Evolutionary conservation across 352 stramenopile genomes (phyloP), one percentile per base, ranked within the genome.

Genomic region (Plasmopara viticola): DNA sequence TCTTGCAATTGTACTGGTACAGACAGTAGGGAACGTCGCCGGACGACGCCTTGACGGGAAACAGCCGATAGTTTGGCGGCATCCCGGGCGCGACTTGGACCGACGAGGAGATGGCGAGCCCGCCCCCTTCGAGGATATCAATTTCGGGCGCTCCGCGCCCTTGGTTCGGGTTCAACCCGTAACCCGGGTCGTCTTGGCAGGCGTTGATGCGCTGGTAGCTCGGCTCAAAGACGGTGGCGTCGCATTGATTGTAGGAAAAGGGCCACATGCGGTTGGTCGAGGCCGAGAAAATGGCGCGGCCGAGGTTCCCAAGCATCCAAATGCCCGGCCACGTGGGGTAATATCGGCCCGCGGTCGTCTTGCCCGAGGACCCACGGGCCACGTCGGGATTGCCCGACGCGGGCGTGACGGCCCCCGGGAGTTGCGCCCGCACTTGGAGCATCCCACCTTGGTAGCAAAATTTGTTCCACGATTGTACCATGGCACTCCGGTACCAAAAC

Each of bases 381-480:
- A 77, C 20, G 17, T 84, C 69, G 1, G 73, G 73, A 35, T 84
- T 84, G 0, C 66, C 68, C 0, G 68, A 76, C 2, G 62, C 50
- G 1, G 31, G 79, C 42, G 78, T 70, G 1, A 86, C 62, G 15
- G 89, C 84, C 5, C 89, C 93, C 1, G 91, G 93, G 4, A 98
- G 68, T 47, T 95, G 87, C 8, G 89, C 83, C 15, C 79, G 65
- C 4, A 97, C 73, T 60, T 97, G 88, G n/a, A 97, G 65, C 47
- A 97, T 80, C 9, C 92, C 92, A 5, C 90, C 92, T 39, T 95
- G 94, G 56, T 97, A 97, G 61, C 92, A 98, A 60, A 98, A 97
- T 49, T 97, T 97, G 60, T 97, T 97, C 92, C 90, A 98, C 0
- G 67, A 81, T 64, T 97, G 89, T 2, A 98, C 49, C 89, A 97